phyloP scores from a whole-genome alignment of 2,329 filamentous ascomycete genomes.

The Fusarium secorum region DNA sequence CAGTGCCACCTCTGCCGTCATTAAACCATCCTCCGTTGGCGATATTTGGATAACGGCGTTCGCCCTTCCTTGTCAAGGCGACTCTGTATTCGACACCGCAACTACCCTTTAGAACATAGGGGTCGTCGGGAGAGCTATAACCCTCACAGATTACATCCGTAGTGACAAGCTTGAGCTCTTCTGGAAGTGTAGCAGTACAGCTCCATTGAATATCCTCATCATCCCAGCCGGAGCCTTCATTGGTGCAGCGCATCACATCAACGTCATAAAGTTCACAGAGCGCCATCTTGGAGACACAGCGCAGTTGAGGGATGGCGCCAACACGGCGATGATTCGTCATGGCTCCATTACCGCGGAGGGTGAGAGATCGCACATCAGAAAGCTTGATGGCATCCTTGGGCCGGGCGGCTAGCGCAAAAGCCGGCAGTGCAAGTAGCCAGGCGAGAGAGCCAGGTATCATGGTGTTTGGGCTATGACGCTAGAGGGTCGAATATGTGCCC shows the following conservation, averaged over 20 bases:
- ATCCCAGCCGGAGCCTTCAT: slow-evolving; percentile 82
- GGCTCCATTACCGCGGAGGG: slow-evolving; percentile 69
- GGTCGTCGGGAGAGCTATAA: slow-evolving; percentile 78
- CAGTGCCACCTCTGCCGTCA: slow-evolving; percentile 43
- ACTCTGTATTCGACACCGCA: slow-evolving; percentile 92
- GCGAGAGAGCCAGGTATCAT: slow-evolving; percentile 43
- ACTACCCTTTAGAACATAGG: slow-evolving; percentile 87
- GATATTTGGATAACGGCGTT: slow-evolving; percentile 71
- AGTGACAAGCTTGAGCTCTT: slow-evolving; percentile 74
- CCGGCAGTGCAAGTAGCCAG: slow-evolving; percentile 37
- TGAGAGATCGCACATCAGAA: slow-evolving; percentile 76
- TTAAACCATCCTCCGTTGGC: slow-evolving; percentile 50
- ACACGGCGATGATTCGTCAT: slow-evolving; percentile 80
- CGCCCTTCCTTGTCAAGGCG: slow-evolving; percentile 77
- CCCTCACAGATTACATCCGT: slow-evolving; percentile 96
- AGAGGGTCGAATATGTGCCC: slow-evolving; percentile 1
- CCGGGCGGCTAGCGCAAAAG: slow-evolving; percentile 40
- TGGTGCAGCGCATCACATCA: slow-evolving; percentile 88
- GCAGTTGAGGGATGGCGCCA: slow-evolving; percentile 77
- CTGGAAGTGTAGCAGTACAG: slow-evolving; percentile 71
- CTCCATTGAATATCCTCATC: slow-evolving; percentile 89
- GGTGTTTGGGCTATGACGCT: slow-evolving; percentile 13
- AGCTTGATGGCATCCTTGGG: slow-evolving; percentile 64
- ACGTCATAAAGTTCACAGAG: slow-evolving; percentile 75
- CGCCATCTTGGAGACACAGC: slow-evolving; percentile 72